Evolutionary conservation across 2,329 filamentous ascomycete species (phyloP).

Genomic region (Aspergillus luchuensis): DNA sequence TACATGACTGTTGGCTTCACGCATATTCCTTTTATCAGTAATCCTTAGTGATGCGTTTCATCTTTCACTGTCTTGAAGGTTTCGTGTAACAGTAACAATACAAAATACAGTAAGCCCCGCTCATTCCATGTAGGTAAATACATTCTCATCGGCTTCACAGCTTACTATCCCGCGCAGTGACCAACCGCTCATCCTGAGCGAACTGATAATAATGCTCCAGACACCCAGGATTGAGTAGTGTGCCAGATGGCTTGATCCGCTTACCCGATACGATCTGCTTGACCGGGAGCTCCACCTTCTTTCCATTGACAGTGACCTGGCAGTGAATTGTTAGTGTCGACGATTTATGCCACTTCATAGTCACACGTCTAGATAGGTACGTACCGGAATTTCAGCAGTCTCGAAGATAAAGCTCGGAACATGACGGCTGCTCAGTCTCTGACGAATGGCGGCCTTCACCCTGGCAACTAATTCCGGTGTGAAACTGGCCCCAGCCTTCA

Average conservation of each 20-base stretch:
- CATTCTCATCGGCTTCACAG: no score
- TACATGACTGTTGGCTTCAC: no score
- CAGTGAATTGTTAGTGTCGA: neutral
- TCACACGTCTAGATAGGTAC: conserved; percentile 33
- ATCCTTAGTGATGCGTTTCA: no score
- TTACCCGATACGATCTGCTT: conserved; percentile 81
- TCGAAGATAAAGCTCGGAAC: conserved; percentile 78
- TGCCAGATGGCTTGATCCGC: conserved; percentile 72
- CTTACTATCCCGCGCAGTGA: no score
- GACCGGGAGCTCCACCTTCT: conserved; percentile 81
- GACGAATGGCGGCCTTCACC: conserved; percentile 66
- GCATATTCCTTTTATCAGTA: no score
- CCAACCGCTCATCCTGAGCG: conserved; percentile 65
- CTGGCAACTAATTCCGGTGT: conserved; percentile 56
- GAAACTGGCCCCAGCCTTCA: conserved; percentile 61
- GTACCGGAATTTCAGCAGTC: conserved; percentile 76
- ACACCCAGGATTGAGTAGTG: conserved; percentile 72
- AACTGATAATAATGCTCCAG: conserved; percentile 79
- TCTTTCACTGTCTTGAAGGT: no score
- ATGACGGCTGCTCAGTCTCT: conserved; percentile 70
- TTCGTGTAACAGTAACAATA: no score
- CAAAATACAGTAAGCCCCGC: neutral
- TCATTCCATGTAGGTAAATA: no score
- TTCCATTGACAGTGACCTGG: conserved; percentile 74
- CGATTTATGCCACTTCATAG: neutral